Evolutionary conservation across 1,284 basidiomycete genomes (phyloP).

Genomic region (Sanghuangporus sanghuang): DNA sequence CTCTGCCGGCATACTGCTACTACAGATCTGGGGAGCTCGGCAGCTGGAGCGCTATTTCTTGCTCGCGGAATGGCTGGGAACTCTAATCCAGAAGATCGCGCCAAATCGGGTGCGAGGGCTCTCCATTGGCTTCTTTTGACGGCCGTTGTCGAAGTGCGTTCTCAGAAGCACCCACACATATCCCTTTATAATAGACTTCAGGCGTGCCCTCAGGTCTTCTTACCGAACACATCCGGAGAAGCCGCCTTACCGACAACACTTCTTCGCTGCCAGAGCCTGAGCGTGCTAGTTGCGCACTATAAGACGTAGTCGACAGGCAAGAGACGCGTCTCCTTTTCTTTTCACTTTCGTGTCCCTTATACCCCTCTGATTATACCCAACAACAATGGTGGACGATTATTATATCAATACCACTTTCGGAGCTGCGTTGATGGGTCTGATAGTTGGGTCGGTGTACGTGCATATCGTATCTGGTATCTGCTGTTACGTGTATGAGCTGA

Average conservation of each 20-base stretch:
- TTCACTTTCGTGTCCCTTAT: not conserved
- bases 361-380: not conserved
- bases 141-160: not conserved
- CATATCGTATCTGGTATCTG: not conserved
- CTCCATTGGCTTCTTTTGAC: not conserved
- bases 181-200: no score
- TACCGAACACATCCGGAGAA: no score
- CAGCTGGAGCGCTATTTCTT: not conserved
- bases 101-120: not conserved
- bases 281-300: not conserved
- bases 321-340: not conserved
- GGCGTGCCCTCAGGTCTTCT: no score
- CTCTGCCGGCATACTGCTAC: not conserved
- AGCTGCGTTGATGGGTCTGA: constrained; percentile 25
- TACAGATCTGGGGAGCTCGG: not conserved
- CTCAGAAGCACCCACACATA: not conserved
- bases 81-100: not conserved
- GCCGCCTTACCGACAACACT: no score
- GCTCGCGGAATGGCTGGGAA: not conserved
- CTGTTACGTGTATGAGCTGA: constrained; percentile 22
- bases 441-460: constrained; percentile 26
- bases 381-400: not conserved
- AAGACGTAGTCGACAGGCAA: not conserved
- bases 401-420: constrained; percentile 24
- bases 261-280: not conserved